Evolutionary conservation across 495 filamentous ascomycete genomes (phyloP), one percentile per base, ranked within the genome.

Genomic region (Annulohypoxylon bovei): DNA sequence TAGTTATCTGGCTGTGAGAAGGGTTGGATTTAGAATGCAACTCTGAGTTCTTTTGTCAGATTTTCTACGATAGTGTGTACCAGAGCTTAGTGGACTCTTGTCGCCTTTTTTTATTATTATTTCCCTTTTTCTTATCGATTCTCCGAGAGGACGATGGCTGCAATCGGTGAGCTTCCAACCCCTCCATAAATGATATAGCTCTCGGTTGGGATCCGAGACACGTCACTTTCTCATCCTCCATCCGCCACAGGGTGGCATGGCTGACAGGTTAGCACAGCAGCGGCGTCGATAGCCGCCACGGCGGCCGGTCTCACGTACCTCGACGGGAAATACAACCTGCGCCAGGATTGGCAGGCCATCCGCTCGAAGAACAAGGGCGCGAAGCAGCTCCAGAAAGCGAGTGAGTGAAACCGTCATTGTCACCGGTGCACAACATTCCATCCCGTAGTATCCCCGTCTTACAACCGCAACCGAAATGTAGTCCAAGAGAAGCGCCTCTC

Each of bases 241-340:
- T 37, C 44, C 18, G n/a, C 40, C 40, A 23, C 25, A 20, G 35
- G 12, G 35, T 18, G 27, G 42, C 22, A 62, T 64, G 23, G 63
- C 63, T 68, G 8, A 58, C 55, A 18, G 22, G 54, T 47, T 30
- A 50, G 9, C 33, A 53, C 87, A 70, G 83, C 84, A 39, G 82
- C 85, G 22, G 87, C 91, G 6, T 87, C 86, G 8, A 85, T 87
- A 53, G 81, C 81, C 56, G 79, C 81, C 14, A 78, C 82, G 8
- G 77, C 82, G 9, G 84, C 86, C 56, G 82, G 82, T 40, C 76
- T 85, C 35, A 82, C 88, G 8, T 94, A 94, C 74, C 80, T 92
- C 49, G 87, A 93, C 67, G 92, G 88, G 56, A 92, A 91, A 81
- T 89, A 85, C 58, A 85, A 89, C 72, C 62, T 93, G 52, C 63